phyloP scores from a whole-genome alignment of 768 basidiomycete species.

The Sistotremastrum suecicum region DNA sequence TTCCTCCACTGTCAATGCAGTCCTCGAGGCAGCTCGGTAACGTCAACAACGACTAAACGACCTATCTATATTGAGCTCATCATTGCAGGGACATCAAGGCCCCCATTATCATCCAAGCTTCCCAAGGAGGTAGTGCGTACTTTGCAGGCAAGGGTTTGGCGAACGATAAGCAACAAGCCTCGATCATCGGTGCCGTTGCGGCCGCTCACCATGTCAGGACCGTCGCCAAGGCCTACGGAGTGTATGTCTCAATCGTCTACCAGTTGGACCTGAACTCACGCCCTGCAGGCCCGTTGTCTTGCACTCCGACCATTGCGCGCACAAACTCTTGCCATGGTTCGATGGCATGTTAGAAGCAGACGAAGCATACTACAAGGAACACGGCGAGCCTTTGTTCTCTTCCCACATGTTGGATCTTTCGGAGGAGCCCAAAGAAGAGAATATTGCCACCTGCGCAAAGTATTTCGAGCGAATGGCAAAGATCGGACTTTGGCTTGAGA shows the following conservation, averaged over 20 bases:
- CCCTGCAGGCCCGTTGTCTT: constrained; percentile 74
- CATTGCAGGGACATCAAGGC: constrained; percentile 74
- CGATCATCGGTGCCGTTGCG: constrained; percentile 81
- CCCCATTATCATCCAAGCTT: constrained; percentile 95
- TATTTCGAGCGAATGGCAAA: constrained; percentile 95
- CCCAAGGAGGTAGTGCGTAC: constrained; percentile 92
- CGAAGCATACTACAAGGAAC: constrained; percentile 80
- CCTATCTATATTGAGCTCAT: neutral
- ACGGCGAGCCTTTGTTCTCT: constrained; percentile 81
- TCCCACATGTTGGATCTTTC: constrained; percentile 99
- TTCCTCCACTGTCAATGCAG: constrained; percentile 87
- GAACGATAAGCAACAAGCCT: constrained; percentile 93
- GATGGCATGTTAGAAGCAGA: constrained; percentile 98
- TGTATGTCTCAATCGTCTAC: constrained; percentile 38
- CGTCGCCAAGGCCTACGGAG: constrained; percentile 81
- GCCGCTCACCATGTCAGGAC: constrained; percentile 86
- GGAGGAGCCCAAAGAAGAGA: constrained; percentile 82
- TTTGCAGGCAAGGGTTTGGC: constrained; percentile 93
- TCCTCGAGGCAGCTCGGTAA: constrained; percentile 88
- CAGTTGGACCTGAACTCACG: constrained; percentile 1
- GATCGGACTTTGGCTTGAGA: constrained; percentile 93
- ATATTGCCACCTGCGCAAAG: constrained; percentile 84
- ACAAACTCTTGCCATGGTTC: constrained; percentile 98
- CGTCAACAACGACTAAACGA: neutral
- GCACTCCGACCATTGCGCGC: constrained; percentile 97